phyloP scores from a whole-genome alignment of 139 green algal species.

The Chlorokybus atmophyticus region DNA sequence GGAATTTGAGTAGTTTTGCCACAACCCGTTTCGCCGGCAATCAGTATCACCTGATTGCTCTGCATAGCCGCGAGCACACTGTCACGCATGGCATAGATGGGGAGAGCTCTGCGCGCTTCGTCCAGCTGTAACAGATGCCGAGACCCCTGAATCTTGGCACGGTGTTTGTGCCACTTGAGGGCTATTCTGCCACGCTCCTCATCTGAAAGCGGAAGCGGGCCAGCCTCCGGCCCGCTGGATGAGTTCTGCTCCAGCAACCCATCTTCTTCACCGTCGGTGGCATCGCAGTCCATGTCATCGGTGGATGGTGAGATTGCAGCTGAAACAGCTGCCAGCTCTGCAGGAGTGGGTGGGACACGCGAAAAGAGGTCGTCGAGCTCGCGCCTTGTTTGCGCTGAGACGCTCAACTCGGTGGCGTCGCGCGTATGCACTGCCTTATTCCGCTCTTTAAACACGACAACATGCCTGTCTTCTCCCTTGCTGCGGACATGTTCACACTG shows the following conservation, averaged over 20 bases:
- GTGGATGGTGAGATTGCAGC: no score
- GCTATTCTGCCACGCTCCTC: neutral
- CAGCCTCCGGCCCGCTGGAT: neutral
- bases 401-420: no score
- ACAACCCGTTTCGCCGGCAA: conserved; percentile 70
- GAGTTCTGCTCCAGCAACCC: neutral
- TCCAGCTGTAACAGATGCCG: neutral
- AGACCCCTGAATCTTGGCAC: neutral
- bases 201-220: neutral
- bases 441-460: no score
- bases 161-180: neutral
- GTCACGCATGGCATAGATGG: conserved; percentile 7
- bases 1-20: conserved; percentile 64
- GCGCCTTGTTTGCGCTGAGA: no score
- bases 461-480: neutral
- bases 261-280: neutral
- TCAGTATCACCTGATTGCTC: conserved; percentile 39
- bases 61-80: conserved; percentile 13
- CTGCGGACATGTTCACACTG: neutral
- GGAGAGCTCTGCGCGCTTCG: conserved; percentile 4
- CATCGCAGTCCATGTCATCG: neutral
- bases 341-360: no score
- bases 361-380: no score
- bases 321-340: no score
- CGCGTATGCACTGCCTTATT: no score